Evolutionary conservation across 2,329 filamentous ascomycete species (phyloP).

Genomic region (Stylonectria norvegica): DNA sequence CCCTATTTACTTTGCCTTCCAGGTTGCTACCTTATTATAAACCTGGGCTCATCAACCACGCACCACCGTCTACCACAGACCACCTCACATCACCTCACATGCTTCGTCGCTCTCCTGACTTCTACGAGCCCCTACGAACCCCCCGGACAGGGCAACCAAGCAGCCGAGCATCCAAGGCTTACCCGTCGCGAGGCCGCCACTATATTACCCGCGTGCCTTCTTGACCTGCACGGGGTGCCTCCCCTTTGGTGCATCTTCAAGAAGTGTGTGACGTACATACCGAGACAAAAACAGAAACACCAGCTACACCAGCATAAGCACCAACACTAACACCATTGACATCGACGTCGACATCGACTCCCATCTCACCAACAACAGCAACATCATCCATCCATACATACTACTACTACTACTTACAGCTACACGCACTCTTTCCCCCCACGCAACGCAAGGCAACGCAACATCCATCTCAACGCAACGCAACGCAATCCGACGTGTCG

Average conservation of each 20-base stretch:
- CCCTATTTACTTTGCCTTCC: constrained; percentile 2
- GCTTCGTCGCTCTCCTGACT: constrained; percentile 27
- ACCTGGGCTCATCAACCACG: constrained; percentile 5
- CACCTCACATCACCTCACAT: constrained; percentile 29
- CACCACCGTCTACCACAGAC: constrained; percentile 22
- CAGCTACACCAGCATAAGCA: constrained; percentile 5
- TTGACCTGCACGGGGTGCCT: constrained; percentile 14
- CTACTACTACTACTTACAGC: too few relatives aligned
- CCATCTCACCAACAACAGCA: too few relatives aligned
- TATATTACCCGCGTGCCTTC: constrained; percentile 21
- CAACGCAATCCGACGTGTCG: too few relatives aligned
- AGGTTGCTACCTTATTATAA: too few relatives aligned
- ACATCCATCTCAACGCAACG: too few relatives aligned
- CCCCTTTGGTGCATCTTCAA: constrained; percentile 18
- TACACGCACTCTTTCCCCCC: too few relatives aligned
- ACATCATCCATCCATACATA: too few relatives aligned
- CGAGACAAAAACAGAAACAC: constrained; percentile 13
- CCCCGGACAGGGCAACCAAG: constrained; percentile 23
- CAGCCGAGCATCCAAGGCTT: constrained; percentile 22
- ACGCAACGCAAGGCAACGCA: too few relatives aligned
- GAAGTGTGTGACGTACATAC: constrained; percentile 22
- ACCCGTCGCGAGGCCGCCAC: constrained; percentile 13
- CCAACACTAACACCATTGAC: too few relatives aligned
- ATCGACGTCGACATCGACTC: too few relatives aligned
- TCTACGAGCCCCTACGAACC: too few relatives aligned